A percentile compares a stretch with the other conserved stretches of the same genome.
phyloP scores from a whole-genome alignment of 176 grass and related monocot species.

The Areca catechu region DNA sequence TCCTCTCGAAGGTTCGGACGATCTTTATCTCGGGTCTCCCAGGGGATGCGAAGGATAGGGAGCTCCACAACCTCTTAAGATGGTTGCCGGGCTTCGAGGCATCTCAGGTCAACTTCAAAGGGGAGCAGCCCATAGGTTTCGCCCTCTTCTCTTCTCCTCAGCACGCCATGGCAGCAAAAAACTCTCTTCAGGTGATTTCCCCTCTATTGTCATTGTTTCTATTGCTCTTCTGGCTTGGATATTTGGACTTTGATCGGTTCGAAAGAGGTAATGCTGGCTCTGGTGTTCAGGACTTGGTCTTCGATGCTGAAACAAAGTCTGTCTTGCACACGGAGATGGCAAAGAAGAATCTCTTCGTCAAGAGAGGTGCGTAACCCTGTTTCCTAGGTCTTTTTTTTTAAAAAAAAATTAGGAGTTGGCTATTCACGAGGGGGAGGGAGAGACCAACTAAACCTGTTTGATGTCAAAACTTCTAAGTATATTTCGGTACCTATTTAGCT shows the following conservation, averaged over 20 bases:
- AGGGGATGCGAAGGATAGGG: slow-evolving; percentile 87
- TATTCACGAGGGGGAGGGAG: no score
- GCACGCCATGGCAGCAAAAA: slow-evolving; percentile 72
- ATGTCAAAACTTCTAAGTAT: no score
- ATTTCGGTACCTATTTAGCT: no score
- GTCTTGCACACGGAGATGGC: slow-evolving; percentile 91
- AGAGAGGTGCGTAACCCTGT: slow-evolving; percentile 53
- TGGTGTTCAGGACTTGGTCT: slow-evolving; percentile 60
- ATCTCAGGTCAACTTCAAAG: slow-evolving; percentile 94
- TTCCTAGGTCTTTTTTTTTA: not conserved
- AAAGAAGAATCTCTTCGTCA: slow-evolving; percentile 99
- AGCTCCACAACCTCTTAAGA: slow-evolving; percentile 88
- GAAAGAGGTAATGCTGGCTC: no score
- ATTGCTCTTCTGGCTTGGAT: no score
- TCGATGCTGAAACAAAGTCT: slow-evolving; percentile 61
- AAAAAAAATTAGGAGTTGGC: no score
- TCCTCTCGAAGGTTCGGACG: slow-evolving; percentile 54
- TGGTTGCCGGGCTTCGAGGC: slow-evolving; percentile 98
- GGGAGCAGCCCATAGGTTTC: slow-evolving; percentile 94
- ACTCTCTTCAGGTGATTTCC: slow-evolving; percentile 62
- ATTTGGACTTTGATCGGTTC: no score
- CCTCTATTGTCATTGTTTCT: not conserved
- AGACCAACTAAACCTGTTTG: no score
- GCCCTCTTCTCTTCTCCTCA: slow-evolving; percentile 78
- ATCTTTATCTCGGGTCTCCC: slow-evolving; percentile 95